Conservation (phyloP, 164 flowering plant genomes). For the Tetracentron sinense region DNA sequence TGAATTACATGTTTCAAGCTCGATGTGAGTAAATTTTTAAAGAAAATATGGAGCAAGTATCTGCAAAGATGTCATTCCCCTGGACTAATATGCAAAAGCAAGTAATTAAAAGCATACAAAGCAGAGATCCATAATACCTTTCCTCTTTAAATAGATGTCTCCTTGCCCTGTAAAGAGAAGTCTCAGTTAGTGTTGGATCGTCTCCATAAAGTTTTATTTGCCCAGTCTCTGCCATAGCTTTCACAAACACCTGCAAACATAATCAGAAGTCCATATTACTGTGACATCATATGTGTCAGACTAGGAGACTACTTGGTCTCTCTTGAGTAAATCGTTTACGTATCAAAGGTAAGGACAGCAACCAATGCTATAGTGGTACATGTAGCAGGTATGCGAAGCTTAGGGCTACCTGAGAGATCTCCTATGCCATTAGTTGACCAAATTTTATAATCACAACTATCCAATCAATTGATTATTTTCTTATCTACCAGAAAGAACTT, state of each 20-base stretch:
- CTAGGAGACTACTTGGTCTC: neutral
- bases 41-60: too few species aligned
- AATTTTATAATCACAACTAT: neutral
- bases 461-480: neutral
- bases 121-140: constrained; percentile 40
- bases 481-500: neutral
- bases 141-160: constrained; percentile 87
- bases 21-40: too few species aligned
- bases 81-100: neutral
- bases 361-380: neutral
- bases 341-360: neutral
- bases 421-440: neutral
- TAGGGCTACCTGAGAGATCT: neutral
- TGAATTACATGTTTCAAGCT: too few species aligned
- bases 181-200: constrained; percentile 84
- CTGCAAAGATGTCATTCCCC: neutral
- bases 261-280: constrained; percentile 4
- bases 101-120: neutral
- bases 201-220: constrained; percentile 88
- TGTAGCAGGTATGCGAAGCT: neutral
- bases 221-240: constrained; percentile 97
- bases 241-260: constrained; percentile 66
- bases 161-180: constrained; percentile 80
- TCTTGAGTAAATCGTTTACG: neutral
- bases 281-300: neutral